These are phyloP conservation scores for Scheffersomyces parashehatae DNA, from an alignment of 1,139 yeast species.

Conservation along the genomic window DNA sequence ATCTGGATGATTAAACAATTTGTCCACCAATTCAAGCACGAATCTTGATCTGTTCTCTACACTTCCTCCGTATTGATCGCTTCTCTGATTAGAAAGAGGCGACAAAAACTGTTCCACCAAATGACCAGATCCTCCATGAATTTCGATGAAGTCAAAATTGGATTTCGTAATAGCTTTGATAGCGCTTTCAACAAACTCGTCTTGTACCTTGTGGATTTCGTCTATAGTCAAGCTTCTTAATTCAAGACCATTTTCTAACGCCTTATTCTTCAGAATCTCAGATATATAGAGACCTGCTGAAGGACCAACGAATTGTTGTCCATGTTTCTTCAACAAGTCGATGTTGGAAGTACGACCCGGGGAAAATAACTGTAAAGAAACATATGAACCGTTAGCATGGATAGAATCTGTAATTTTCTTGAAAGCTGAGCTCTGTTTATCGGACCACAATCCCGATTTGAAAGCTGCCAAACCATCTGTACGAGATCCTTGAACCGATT, in stretches of 20 bases:
- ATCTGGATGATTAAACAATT: slow-evolving; percentile 9
- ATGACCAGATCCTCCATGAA: slow-evolving; percentile 34
- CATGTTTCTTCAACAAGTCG: slow-evolving; percentile 16
- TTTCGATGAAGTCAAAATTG: slow-evolving; percentile 48
- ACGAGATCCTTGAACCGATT: slow-evolving; percentile 33
- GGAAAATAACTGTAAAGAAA: slow-evolving; percentile 41
- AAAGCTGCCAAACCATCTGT: slow-evolving; percentile 18
- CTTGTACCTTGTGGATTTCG: slow-evolving; percentile 34
- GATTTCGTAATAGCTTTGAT: slow-evolving; percentile 29
- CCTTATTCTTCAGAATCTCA: slow-evolving; percentile 28
- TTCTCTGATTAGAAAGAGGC: slow-evolving; percentile 32
- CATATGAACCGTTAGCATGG: slow-evolving; percentile 33
- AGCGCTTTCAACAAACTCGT: slow-evolving; percentile 33
- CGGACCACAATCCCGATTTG: slow-evolving; percentile 20
- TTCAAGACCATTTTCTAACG: slow-evolving; percentile 26
- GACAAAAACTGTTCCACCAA: slow-evolving; percentile 36
- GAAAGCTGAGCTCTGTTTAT: slow-evolving; percentile 25
- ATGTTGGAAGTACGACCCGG: slow-evolving; percentile 35
- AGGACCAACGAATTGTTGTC: slow-evolving; percentile 32
- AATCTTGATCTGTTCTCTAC: slow-evolving; percentile 34
- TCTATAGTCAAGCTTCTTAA: slow-evolving; percentile 32
- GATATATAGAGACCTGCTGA: slow-evolving; percentile 25
- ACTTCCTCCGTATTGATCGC: slow-evolving; percentile 44
- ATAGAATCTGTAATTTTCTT: slow-evolving; percentile 28
- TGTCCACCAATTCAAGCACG: slow-evolving; percentile 26